phyloP scores from a whole-genome alignment of 208 protist genomes.

The Porcisia hertigi region DNA sequence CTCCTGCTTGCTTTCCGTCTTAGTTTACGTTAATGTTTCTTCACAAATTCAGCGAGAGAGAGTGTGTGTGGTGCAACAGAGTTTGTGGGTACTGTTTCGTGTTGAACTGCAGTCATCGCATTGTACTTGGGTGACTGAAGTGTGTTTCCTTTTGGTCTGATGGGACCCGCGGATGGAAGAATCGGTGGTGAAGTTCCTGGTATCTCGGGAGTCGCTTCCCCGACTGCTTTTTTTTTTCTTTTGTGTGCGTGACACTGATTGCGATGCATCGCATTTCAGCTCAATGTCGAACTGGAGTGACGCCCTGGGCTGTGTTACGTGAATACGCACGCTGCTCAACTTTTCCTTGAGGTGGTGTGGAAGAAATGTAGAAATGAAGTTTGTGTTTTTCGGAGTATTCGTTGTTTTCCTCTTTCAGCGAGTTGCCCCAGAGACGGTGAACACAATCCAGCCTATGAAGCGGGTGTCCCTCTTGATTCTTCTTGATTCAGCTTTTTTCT shows the following conservation, averaged over 20 bases:
- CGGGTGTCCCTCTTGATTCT: not conserved
- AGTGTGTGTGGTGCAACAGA: not conserved
- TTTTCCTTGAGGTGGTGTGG: not conserved
- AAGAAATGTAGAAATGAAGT: not conserved
- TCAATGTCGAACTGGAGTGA: not conserved
- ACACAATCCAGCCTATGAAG: not conserved
- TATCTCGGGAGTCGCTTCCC: not conserved
- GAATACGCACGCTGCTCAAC: not conserved
- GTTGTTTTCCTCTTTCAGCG: conserved; percentile 1
- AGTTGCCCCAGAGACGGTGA: not conserved
- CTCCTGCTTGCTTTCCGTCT: not conserved
- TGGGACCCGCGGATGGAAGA: not conserved
- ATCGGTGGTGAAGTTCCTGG: not conserved
- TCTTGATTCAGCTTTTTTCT: conserved; percentile 2
- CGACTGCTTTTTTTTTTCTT: not conserved
- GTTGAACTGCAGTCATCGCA: not conserved
- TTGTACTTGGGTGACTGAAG: not conserved
- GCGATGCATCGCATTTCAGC: not conserved
- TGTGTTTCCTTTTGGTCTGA: not conserved
- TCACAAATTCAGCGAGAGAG: not conserved
- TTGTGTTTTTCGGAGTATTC: not conserved
- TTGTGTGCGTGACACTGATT: not conserved
- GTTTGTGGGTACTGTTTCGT: not conserved
- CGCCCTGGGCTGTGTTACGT: not conserved
- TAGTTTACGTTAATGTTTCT: not conserved